Base-by-base conservation (phyloP, 331 rosid genomes). In the Quercus lobata region DNA sequence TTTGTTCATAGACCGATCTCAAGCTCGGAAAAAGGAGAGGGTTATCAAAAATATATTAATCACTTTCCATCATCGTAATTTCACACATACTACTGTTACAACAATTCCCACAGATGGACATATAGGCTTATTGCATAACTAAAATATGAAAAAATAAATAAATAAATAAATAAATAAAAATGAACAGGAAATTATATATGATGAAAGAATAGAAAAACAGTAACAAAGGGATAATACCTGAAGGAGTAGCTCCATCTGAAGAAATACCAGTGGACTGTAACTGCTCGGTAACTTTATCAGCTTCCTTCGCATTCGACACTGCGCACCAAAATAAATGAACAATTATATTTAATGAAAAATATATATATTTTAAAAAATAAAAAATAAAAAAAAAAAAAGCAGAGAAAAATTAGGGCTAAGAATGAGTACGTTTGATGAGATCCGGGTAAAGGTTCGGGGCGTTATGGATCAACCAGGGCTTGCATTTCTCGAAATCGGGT, bases 401-500 rank as follows among this genome's bases (percentile, higher is more conserved):
- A 49, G 54, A 1, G 54, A 14, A 15, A 49, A 44, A 74, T 54
- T 65, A 46, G 75, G 77, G 78, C 46, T 73, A 11, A 49, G 14
- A 41, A 41, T 16, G 44, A 44, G n/a, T 16, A 92, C 98, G 97
- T 84, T 86, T 88, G 57, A 89, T 71, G 76, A 94, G 97, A 89
- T 92, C 88, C 21, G 97, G 98, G 72, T 90, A 94, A 12, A 94
- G 72, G 80, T 89, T 87, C 2, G 97, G 94, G 37, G 86, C 97
- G 80, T 94, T 90, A 71, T 86, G 93, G 86, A 94, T 84, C 91
- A 94, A 87, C 98, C 98, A 94, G 81, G 98, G 98, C 87, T 94
- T 94, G 90, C 98, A 94, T 85, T 90, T 90, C 29, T 85, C 97
- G 81, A 94, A 92, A 94, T 94, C 96, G 77, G 97, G 84, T 73